These are phyloP conservation scores for Persicaria tinctoria DNA, from an alignment of 148 eudicot species.

Conservation along the genomic window DNA sequence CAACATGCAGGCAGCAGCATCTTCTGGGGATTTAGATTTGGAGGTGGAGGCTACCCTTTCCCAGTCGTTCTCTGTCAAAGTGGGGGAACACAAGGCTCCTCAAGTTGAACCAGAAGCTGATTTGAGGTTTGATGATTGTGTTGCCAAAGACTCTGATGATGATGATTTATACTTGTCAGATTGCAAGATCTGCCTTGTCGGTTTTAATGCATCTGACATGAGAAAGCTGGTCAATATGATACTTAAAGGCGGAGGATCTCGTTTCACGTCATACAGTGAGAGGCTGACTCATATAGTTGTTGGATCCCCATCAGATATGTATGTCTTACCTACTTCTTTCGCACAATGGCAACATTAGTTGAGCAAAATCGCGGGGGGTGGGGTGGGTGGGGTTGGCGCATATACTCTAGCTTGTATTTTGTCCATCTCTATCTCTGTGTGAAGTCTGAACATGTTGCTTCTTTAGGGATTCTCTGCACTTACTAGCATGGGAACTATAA, in stretches of 20 bases:
- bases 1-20: conserved; percentile 33
- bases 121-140: conserved; percentile 37
- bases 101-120: conserved; percentile 27
- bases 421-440: background rate
- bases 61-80: conserved; percentile 40
- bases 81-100: conserved; percentile 27
- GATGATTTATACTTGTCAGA: conserved; percentile 87
- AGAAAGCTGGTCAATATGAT: conserved; percentile 74
- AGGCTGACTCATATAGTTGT: conserved; percentile 84
- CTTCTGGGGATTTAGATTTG: conserved; percentile 32
- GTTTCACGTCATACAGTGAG: conserved; percentile 72
- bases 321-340: conserved; percentile 20
- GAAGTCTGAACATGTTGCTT: background rate
- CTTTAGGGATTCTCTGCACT: background rate
- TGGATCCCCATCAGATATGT: conserved; percentile 88
- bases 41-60: conserved; percentile 54
- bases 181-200: conserved; percentile 73
- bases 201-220: conserved; percentile 66
- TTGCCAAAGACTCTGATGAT: conserved; percentile 80
- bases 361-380: background rate
- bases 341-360: background rate
- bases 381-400: background rate
- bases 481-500: background rate
- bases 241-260: conserved; percentile 95
- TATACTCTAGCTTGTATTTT: background rate